Evolutionary conservation across 2,329 filamentous ascomycete genomes (phyloP).

Genomic region (Parastagonospora nodorum): DNA sequence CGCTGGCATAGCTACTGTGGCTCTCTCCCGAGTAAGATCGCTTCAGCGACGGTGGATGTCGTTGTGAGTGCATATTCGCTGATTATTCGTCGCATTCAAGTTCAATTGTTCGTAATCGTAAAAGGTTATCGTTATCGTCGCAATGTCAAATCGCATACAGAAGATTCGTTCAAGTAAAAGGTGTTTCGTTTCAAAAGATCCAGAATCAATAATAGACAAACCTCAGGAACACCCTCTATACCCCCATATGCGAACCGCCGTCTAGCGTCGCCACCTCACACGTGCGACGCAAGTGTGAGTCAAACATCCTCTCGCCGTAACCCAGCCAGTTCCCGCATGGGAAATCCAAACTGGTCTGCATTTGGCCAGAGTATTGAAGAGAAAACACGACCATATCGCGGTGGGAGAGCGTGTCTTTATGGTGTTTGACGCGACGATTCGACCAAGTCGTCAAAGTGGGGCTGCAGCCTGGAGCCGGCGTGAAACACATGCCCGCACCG

Average conservation of each 20-base stretch:
- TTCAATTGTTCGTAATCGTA: constrained; percentile 8
- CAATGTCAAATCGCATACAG: constrained; percentile 16
- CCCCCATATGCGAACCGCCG: constrained; percentile 36
- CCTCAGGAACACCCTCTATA: constrained; percentile 38
- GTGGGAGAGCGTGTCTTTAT: constrained; percentile 45
- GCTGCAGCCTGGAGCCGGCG: constrained; percentile 31
- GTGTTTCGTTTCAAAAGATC: constrained; percentile 19
- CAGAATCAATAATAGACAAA: constrained; percentile 27
- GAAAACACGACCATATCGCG: constrained; percentile 50
- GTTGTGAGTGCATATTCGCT: constrained; percentile 40
- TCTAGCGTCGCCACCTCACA: constrained; percentile 30
- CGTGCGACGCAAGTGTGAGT: constrained; percentile 52
- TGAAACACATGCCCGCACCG: constrained; percentile 38
- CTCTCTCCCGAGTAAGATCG: constrained; percentile 45
- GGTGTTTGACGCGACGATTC: constrained; percentile 48
- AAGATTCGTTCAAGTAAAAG: constrained; percentile 12
- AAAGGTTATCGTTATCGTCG: constrained; percentile 7
- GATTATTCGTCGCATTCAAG: constrained; percentile 24
- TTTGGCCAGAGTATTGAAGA: constrained; percentile 38
- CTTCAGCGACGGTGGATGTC: constrained; percentile 45
- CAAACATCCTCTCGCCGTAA: constrained; percentile 30
- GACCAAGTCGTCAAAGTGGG: constrained; percentile 27
- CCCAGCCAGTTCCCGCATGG: constrained; percentile 18
- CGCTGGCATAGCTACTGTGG: constrained; percentile 41
- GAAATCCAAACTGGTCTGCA: constrained; percentile 27